Evolutionary conservation across 2,329 filamentous ascomycete species (phyloP), one percentile per base, ranked within the genome.

Genomic region (Fusarium musae): DNA sequence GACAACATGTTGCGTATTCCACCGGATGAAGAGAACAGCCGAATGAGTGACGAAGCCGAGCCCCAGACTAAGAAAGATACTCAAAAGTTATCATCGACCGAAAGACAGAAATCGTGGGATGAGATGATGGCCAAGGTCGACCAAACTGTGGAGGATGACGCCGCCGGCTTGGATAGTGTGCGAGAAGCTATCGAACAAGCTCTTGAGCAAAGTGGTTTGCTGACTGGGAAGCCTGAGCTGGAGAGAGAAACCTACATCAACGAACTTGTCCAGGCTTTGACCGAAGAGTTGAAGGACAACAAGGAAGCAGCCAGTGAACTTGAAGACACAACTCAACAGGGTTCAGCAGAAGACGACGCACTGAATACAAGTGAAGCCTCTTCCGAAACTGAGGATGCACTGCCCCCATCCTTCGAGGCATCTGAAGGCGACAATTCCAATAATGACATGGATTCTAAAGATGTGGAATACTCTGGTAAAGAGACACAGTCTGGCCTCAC

Each of bases 111-210:
- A 21, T 83, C 85, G 19, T 90, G 88, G 88, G 83, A 86, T 52
- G 85, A 88, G 57, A 85, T 90, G 79, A 87, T 86, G 75, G 79
- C 82, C 34, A 87, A 85, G 78, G 87, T 90, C 19, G 87, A 90
- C 62, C 84, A 89, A 59, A 86, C 87, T 5, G 86, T 91, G 59
- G 87, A 90, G 69, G 86, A 88, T 69, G 89, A 91, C 57, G 86
- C 88, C 50, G 80, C 85, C 16, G 88, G 88, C 32, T 78, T 88
- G 36, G 83, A 83, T 10, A 83, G 84, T 13, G 86, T 90, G 21
- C 83, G 86, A 50, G 87, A 89, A 64, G 86, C 87, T 9, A 86
- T 90, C 30, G 84, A 87, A 66, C 84, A 88, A 47, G 88, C 88
- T 3, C 82, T 90, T 4, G 84, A 87, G 65, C 85, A 88, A 76